Evolutionary conservation across 495 filamentous ascomycete species (phyloP).

Genomic region (Evernia prunastri): DNA sequence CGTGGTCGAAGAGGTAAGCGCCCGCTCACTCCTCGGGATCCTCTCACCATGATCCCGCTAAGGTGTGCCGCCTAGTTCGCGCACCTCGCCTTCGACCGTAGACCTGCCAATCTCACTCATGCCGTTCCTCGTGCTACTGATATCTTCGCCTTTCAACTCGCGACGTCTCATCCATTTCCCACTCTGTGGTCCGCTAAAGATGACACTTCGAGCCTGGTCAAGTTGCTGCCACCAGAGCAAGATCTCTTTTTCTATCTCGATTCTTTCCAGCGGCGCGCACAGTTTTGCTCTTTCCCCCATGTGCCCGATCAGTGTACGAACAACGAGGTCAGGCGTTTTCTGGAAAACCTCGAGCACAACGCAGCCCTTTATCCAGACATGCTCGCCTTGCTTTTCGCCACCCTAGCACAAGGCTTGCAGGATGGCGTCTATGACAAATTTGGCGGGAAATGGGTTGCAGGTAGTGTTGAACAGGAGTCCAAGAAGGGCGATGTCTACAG

Average conservation of each 20-base stretch:
- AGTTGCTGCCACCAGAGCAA: conserved; percentile 31
- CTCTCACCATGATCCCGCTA: conserved; percentile 10
- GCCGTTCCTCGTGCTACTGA: conserved; percentile 34
- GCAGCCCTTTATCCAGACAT: conserved; percentile 38
- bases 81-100: conserved; percentile 26
- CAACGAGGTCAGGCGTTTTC: conserved; percentile 38
- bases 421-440: conserved; percentile 38
- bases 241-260: conserved; percentile 37
- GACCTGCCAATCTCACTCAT: conserved; percentile 28
- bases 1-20: conserved; percentile 37
- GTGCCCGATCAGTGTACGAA: conserved; percentile 37
- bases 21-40: not conserved
- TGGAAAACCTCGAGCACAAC: conserved; percentile 36
- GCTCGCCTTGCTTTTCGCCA: conserved; percentile 44
- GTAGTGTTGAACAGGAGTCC: conserved; percentile 33
- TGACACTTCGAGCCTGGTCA: conserved; percentile 30
- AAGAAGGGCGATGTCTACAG: conserved; percentile 38
- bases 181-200: conserved; percentile 32
- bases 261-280: conserved; percentile 37
- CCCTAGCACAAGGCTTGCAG: conserved; percentile 40
- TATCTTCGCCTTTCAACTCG: conserved; percentile 32
- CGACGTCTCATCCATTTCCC: conserved; percentile 33
- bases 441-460: conserved; percentile 36
- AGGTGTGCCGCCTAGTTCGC: conserved; percentile 33
- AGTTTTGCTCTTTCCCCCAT: conserved; percentile 40